These are phyloP conservation scores for Deuterostichococcus epilithicus DNA, from an alignment of 139 green algal species.

Conservation along the genomic window DNA sequence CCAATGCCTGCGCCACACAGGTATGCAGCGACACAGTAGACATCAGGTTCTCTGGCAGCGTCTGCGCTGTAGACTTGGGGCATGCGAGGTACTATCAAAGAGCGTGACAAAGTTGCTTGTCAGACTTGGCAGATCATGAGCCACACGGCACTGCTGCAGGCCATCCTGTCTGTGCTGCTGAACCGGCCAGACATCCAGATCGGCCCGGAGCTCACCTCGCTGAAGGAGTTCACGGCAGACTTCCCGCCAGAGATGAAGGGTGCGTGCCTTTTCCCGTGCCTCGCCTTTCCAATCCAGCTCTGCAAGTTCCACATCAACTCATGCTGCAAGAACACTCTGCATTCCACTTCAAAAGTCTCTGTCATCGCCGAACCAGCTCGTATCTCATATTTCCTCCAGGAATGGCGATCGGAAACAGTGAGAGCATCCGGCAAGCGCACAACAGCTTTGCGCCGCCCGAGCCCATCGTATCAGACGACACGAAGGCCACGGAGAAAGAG, in stretches of 20 bases:
- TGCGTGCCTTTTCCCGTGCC: background rate
- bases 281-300: too few relatives aligned
- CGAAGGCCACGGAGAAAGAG: constrained; percentile 39
- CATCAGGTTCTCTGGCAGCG: too few relatives aligned
- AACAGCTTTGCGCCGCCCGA: constrained; percentile 94
- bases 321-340: too few relatives aligned
- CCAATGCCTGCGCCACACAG: constrained; percentile 94
- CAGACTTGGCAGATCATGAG: background rate
- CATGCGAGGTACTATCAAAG: too few relatives aligned
- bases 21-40: too few relatives aligned
- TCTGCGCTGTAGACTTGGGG: too few relatives aligned
- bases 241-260: constrained; percentile 78
- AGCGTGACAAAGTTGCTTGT: too few relatives aligned
- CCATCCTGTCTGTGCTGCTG: constrained; percentile 92
- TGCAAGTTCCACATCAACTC: too few relatives aligned
- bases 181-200: constrained; percentile 72
- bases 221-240: constrained; percentile 83
- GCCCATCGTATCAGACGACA: constrained; percentile 71
- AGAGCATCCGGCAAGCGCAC: constrained; percentile 86
- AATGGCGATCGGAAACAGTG: constrained; percentile 92
- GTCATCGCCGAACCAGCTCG: too few relatives aligned
- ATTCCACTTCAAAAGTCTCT: too few relatives aligned
- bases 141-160: constrained; percentile 43
- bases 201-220: constrained; percentile 61
- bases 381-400: constrained; percentile 47